Percentiles rank a stretch among this genome's conserved stretches.
Conservation (phyloP, 2,329 filamentous ascomycete genomes). For the Curvularia verruculosa region DNA sequence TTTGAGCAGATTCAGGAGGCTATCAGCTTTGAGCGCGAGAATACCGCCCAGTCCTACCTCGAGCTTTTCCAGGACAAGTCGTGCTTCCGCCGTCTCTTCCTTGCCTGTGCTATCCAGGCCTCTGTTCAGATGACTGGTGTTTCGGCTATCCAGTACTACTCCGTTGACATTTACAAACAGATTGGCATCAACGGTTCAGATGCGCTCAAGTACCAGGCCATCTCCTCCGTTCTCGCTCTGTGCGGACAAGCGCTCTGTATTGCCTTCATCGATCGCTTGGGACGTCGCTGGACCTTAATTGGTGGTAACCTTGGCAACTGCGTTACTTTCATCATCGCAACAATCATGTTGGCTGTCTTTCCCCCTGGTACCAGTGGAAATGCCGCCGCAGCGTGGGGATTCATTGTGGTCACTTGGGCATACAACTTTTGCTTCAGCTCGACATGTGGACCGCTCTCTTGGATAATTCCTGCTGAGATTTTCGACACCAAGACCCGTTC, state of each 20-base stretch:
- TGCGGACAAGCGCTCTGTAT: constrained; percentile 73
- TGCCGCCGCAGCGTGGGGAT: constrained; percentile 69
- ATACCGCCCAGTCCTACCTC: constrained; percentile 71
- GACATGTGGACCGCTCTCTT: constrained; percentile 71
- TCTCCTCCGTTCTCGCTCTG: constrained; percentile 73
- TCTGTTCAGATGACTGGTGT: constrained; percentile 76
- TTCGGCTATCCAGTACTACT: constrained; percentile 72
- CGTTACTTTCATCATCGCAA: constrained; percentile 73
- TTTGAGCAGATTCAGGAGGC: constrained; percentile 72
- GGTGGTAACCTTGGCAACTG: constrained; percentile 74
- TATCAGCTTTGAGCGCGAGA: constrained; percentile 69
- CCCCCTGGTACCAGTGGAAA: constrained; percentile 63
- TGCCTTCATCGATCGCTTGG: constrained; percentile 70
- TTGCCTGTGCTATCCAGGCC: constrained; percentile 72
- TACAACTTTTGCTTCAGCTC: constrained; percentile 80
- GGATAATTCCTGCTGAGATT: constrained; percentile 71
- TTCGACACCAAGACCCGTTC: constrained; percentile 78
- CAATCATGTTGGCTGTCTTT: constrained; percentile 62
- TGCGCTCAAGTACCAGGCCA: constrained; percentile 76
- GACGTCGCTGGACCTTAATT: constrained; percentile 75
- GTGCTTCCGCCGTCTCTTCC: constrained; percentile 73
- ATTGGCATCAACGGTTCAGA: constrained; percentile 71
- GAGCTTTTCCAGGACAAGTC: constrained; percentile 72
- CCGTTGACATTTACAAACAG: constrained; percentile 68
- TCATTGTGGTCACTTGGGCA: constrained; percentile 78